Conservation (phyloP, 2,329 filamentous ascomycete genomes). For the Atkinsonella hypoxylon region DNA sequence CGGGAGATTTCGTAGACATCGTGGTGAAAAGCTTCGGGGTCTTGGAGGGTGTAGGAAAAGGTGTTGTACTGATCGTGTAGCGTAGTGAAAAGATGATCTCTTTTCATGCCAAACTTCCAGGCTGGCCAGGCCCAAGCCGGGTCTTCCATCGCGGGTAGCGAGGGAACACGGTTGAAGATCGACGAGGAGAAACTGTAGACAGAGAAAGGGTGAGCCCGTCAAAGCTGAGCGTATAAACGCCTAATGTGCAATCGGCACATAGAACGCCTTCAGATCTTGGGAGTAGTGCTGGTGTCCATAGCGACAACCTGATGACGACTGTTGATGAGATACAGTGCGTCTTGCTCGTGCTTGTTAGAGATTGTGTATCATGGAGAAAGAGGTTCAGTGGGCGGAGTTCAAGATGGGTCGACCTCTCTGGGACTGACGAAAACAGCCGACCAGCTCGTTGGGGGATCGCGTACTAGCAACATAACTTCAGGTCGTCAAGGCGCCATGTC, state of each 20-base stretch:
- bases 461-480: conserved; percentile 9
- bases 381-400: background rate
- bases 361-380: conserved; percentile 9
- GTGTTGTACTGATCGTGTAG: conserved; percentile 51
- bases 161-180: background rate
- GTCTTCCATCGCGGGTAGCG: conserved; percentile 37
- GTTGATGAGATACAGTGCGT: conserved; percentile 2
- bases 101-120: conserved; percentile 53
- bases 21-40: conserved; percentile 48
- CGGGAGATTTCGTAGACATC: conserved; percentile 47
- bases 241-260: conserved; percentile 6
- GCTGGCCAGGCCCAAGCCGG: conserved; percentile 41
- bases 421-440: conserved; percentile 9
- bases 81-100: conserved; percentile 43
- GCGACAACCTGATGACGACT: conserved; percentile 7
- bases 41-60: conserved; percentile 41
- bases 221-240: conserved; percentile 1
- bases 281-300: conserved; percentile 10
- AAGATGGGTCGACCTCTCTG: conserved; percentile 5
- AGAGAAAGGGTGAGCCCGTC: background rate
- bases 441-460: conserved; percentile 6
- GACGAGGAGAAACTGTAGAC: background rate
- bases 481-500: background rate
- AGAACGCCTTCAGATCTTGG: conserved; percentile 7
- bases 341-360: conserved; percentile 5